Conservation (phyloP, 257 asterid species). For the Cynanchum wilfordii region DNA sequence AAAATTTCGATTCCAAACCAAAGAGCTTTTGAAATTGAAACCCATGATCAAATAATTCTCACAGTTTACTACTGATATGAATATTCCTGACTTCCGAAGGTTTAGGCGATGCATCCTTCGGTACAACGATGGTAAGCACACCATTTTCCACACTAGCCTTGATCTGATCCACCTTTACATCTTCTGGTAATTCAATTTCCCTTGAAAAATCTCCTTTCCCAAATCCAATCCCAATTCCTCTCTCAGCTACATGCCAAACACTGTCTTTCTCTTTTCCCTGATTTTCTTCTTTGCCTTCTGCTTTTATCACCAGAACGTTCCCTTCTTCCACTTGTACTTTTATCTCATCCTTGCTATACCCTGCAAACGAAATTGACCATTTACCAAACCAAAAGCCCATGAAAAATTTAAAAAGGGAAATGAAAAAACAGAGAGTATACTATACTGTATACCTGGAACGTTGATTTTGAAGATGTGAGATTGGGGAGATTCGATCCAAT, state of each 20-base stretch:
- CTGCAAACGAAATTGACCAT: conserved; percentile 27
- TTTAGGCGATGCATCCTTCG: conserved; percentile 62
- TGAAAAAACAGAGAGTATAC: neutral
- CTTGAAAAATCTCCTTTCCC: conserved; percentile 45
- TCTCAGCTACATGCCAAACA: conserved; percentile 88
- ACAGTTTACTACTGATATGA: conserved; percentile 56
- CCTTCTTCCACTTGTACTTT: conserved; percentile 75
- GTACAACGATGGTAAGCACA: conserved; percentile 69
- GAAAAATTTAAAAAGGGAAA: no score
- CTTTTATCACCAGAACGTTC: conserved; percentile 51
- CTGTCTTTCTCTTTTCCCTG: conserved; percentile 40
- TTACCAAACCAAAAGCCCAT: no score
- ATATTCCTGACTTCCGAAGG: conserved; percentile 56
- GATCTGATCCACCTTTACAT: conserved; percentile 72
- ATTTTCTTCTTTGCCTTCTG: conserved; percentile 44
- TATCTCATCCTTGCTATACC: conserved; percentile 60
- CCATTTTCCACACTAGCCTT: conserved; percentile 75
- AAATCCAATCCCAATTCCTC: conserved; percentile 31
- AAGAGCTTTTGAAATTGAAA: neutral
- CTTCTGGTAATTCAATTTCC: conserved; percentile 63
- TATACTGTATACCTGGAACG: conserved; percentile 46
- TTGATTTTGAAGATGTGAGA: conserved; percentile 69
- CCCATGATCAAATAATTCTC: conserved; percentile 1
- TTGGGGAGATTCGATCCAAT: conserved; percentile 65
- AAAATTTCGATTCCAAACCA: neutral